Evolutionary conservation across 345 rosid genomes (phyloP).

Genomic region (Syzygium grande): DNA sequence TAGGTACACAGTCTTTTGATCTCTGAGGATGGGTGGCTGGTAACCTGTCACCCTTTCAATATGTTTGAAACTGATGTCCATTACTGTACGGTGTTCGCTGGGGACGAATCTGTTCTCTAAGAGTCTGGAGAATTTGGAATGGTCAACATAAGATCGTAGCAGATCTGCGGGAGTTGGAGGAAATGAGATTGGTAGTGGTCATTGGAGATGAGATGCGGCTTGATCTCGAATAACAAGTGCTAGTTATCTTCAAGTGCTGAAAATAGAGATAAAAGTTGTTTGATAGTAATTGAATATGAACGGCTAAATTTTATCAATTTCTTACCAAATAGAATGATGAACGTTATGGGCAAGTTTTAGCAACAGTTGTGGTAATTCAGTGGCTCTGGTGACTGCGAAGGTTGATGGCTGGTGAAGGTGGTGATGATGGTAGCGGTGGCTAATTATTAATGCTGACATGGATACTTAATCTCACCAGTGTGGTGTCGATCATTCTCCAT

Average conservation of each 20-base stretch:
- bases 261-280: not conserved
- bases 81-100: not conserved
- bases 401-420: not conserved
- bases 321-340: not conserved
- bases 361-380: not conserved
- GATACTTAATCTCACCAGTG: not conserved
- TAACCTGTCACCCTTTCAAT: not conserved
- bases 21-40: not conserved
- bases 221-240: not conserved
- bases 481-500: not conserved
- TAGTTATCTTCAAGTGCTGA: not conserved
- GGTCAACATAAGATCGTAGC: not conserved
- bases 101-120: not conserved
- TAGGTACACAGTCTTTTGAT: not conserved
- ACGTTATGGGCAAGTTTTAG: not conserved
- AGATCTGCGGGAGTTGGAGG: not conserved
- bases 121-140: not conserved
- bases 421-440: not conserved
- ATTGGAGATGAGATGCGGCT: not conserved
- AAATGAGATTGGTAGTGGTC: not conserved
- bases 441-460: not conserved
- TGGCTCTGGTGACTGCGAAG: not conserved
- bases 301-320: not conserved
- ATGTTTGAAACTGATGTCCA: not conserved
- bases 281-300: not conserved